Percentiles rank a stretch among this genome's conserved stretches.
Evolutionary conservation across 1,284 basidiomycete species (phyloP).

Genomic region (Naganishia sp.): DNA sequence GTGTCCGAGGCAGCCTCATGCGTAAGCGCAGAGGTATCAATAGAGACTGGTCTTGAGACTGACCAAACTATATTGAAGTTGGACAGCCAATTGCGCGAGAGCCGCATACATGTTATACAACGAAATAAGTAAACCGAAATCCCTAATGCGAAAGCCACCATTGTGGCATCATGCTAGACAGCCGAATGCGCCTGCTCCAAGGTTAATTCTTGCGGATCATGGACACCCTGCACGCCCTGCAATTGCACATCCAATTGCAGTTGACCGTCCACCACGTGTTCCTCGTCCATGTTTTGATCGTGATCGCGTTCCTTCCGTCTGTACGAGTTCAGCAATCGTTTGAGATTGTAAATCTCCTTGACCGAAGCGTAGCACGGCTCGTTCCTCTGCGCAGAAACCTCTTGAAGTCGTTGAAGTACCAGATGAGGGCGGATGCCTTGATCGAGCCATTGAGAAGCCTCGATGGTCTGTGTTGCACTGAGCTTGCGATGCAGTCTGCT

Average conservation of each 20-base stretch:
- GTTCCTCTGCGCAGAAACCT: conserved; percentile 8
- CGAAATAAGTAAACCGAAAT: neutral
- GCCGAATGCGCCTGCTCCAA: conserved; percentile 22
- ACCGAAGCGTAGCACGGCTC: conserved; percentile 53
- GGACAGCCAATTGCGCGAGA: too few species aligned
- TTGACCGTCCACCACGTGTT: conserved; percentile 16
- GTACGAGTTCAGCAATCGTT: conserved; percentile 73
- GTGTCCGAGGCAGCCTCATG: too few species aligned
- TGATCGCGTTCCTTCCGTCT: conserved; percentile 29
- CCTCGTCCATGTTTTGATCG: conserved; percentile 12
- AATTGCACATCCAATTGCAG: conserved; percentile 2
- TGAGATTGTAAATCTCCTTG: conserved; percentile 87
- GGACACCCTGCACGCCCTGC: neutral
- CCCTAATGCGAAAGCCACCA: neutral
- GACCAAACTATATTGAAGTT: too few species aligned
- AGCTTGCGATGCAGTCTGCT: conserved; percentile 27
- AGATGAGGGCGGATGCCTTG: conserved; percentile 25
- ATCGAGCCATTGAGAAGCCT: conserved; percentile 24
- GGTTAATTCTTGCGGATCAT: conserved; percentile 13
- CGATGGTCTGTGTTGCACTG: conserved; percentile 19
- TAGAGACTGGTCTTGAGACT: too few species aligned
- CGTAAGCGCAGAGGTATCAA: rapidly evolving
- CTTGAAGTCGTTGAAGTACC: conserved; percentile 19
- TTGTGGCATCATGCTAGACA: neutral
- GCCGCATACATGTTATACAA: neutral